Percentiles rank a stretch among this genome's conserved stretches.
Conservation (phyloP, 768 basidiomycete genomes). For the Termitomyces sp. region DNA sequence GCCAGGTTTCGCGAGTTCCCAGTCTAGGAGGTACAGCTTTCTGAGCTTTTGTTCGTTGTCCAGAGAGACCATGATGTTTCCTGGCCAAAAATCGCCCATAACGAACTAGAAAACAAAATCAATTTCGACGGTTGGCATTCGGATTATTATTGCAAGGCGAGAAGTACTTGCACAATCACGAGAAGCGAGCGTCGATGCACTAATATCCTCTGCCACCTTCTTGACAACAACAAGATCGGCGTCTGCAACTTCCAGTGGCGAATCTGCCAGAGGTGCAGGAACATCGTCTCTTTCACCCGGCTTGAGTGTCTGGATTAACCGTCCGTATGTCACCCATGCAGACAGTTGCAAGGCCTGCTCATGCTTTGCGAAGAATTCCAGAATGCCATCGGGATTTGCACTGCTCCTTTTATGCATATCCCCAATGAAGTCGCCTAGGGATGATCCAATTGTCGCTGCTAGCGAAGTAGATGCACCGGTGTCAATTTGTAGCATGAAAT, state of each 20-base stretch:
- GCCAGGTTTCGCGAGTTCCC: conserved; percentile 61
- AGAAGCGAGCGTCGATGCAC: conserved; percentile 23
- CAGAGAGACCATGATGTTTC: conserved; percentile 51
- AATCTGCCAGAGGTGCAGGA: conserved; percentile 28
- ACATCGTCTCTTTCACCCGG: conserved; percentile 13
- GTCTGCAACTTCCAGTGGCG: conserved; percentile 28
- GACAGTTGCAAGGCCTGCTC: conserved; percentile 31
- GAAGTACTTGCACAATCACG: conserved; percentile 16
- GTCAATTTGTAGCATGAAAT: conserved; percentile 26
- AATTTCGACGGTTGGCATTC: not conserved
- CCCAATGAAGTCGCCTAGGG: conserved; percentile 52
- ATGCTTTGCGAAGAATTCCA: conserved; percentile 31
- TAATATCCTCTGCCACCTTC: conserved; percentile 23
- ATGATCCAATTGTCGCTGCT: conserved; percentile 37
- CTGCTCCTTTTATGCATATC: conserved; percentile 44
- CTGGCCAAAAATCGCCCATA: conserved; percentile 78
- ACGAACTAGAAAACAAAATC: conserved; percentile 28
- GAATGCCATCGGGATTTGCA: conserved; percentile 17
- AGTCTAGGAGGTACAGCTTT: conserved; percentile 51
- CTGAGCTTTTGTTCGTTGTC: conserved; percentile 27
- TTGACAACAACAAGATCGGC: conserved; percentile 26
- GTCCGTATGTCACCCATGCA: conserved; percentile 36
- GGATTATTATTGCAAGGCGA: not conserved
- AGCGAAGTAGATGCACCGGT: conserved; percentile 20
- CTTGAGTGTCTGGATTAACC: conserved; percentile 29